A percentile compares a stretch with the other conserved stretches of the same genome.
Conservation (phyloP, 2,329 filamentous ascomycete species). For the Fusarium pseudocircinatum region DNA sequence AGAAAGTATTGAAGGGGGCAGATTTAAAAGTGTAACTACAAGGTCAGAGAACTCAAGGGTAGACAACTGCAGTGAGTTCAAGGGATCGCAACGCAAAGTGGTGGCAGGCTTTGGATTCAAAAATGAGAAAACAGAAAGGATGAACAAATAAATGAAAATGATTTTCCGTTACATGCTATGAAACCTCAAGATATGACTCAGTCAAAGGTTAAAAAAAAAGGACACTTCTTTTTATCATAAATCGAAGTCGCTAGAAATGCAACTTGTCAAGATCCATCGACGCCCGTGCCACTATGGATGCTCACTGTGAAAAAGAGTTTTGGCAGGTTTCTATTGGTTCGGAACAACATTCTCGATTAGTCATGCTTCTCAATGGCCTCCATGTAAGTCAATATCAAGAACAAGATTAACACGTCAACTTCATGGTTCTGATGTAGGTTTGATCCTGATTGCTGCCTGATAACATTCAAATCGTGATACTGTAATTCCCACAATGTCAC, state of each 20-base stretch:
- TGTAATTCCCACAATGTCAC: not conserved
- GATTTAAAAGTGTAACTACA: not conserved
- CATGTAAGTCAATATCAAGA: conserved; percentile 18
- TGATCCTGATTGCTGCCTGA: not conserved
- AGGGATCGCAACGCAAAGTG: not conserved
- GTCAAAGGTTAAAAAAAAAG: conserved; percentile 23
- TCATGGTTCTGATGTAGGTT: not conserved
- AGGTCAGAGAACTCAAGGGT: not conserved
- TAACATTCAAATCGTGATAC: not conserved
- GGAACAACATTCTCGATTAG: conserved; percentile 7
- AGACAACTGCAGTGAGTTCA: conserved; percentile 1
- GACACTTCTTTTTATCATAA: conserved; percentile 35
- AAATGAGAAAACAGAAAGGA: not conserved
- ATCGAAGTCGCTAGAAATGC: conserved; percentile 45
- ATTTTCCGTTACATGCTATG: not conserved
- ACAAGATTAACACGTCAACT: not conserved
- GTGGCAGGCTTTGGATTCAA: not conserved
- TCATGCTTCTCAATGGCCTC: conserved; percentile 13
- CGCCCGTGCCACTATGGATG: conserved; percentile 4
- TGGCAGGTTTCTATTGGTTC: conserved; percentile 38
- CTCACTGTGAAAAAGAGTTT: conserved; percentile 24
- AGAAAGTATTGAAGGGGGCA: conserved; percentile 11
- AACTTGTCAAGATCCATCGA: conserved; percentile 41
- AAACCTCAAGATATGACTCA: conserved; percentile 34
- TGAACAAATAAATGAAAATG: not conserved